A percentile compares a stretch with the other conserved stretches of the same genome.
These are phyloP conservation scores for Ilyonectria sp. DNA, from an alignment of 2,329 filamentous ascomycete species.

Conservation along the genomic window DNA sequence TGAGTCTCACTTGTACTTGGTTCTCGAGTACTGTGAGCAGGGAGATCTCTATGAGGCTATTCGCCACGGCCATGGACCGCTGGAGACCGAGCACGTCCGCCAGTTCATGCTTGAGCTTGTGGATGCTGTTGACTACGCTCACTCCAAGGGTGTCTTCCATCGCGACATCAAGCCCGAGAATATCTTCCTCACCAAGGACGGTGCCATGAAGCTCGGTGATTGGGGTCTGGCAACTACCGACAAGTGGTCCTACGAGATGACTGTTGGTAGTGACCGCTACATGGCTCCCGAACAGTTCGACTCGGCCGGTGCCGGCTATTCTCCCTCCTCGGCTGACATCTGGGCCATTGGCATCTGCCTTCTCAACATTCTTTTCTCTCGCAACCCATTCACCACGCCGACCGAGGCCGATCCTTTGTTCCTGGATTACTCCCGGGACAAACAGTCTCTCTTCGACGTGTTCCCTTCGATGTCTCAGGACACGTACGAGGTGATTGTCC, in stretches of 20 bases:
- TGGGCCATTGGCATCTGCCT: conserved; percentile 98
- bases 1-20: conserved; percentile 88
- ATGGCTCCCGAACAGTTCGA: conserved; percentile 99
- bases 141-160: conserved; percentile 92
- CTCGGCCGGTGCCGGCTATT: conserved; percentile 88
- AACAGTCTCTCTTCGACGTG: conserved; percentile 96
- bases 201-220: conserved; percentile 95
- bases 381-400: conserved; percentile 94
- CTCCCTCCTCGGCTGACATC: conserved; percentile 92
- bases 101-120: conserved; percentile 97
- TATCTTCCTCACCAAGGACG: conserved; percentile 91
- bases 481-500: conserved; percentile 92
- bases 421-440: conserved; percentile 92
- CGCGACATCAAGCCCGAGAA: conserved; percentile 99
- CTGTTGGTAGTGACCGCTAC: conserved; percentile 97
- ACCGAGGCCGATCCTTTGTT: conserved; percentile 94
- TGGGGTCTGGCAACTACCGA: conserved; percentile 94
- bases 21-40: conserved; percentile 94
- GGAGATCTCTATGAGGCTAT: conserved; percentile 99
- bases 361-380: conserved; percentile 95
- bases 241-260: conserved; percentile 91
- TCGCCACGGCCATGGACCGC: conserved; percentile 85
- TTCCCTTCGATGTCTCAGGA: conserved; percentile 99
- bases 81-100: conserved; percentile 96
- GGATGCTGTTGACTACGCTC: conserved; percentile 90